Evolutionary conservation across 139 green algal genomes (phyloP).

Genomic region (Tetraselmis chui): DNA sequence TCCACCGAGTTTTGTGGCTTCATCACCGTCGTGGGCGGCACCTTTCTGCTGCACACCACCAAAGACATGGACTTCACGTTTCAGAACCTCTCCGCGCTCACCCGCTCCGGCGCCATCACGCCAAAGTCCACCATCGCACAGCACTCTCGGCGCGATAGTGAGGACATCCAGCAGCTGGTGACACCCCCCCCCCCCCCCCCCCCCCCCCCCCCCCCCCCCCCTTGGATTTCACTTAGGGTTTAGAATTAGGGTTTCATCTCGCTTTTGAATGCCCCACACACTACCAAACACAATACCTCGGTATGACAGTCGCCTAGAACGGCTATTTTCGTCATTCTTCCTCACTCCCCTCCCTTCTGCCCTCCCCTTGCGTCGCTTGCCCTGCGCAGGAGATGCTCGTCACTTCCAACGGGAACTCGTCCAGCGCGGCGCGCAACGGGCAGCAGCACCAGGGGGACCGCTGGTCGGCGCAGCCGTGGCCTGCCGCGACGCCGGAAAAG

Average conservation of each 20-base stretch:
- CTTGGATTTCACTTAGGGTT: no score
- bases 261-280: no score
- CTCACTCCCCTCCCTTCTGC: no score
- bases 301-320: no score
- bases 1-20: constrained; percentile 80
- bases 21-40: constrained; percentile 88
- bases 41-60: constrained; percentile 88
- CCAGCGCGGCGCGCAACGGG: background rate
- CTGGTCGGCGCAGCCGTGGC: background rate
- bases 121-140: background rate
- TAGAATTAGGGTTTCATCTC: no score
- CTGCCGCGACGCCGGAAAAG: background rate
- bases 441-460: background rate
- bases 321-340: no score
- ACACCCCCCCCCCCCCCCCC: background rate
- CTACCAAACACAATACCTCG: no score
- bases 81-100: background rate
- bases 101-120: background rate
- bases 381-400: background rate
- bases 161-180: background rate
- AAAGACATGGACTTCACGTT: constrained; percentile 59
- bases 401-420: background rate
- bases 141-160: background rate
- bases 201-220: no score
- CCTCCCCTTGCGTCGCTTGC: no score